Base-by-base conservation (phyloP, 371 early-diverging fungal species). In the Dinochytrium kinnereticum region DNA sequence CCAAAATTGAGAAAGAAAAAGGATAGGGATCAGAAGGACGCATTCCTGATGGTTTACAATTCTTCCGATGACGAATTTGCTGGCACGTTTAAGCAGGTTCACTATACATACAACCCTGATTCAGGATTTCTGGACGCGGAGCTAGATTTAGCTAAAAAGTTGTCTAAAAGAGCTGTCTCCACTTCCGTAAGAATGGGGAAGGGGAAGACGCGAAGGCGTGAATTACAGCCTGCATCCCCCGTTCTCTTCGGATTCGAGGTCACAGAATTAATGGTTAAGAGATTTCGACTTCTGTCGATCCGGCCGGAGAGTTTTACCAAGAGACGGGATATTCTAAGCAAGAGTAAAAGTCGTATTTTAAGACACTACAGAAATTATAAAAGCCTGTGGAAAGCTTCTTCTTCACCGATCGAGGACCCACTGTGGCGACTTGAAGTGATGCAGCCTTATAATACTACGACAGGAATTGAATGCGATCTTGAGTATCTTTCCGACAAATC, bases 381-480 rank as follows among this genome's bases (percentile, higher is more conserved):
- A n/a, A n/a, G n/a, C n/a, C 26, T 53, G 26, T 53, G 55, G 55
- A 53, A 53, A 26, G 55, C 55, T 21, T 53, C 55, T 5, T 53
- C 55, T n/a, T n/a, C n/a, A n/a, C n/a, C 13, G 49, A 44, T 44
- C 13, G 49, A 44, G 10, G 49, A 44, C 10, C 10, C 26, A 5
- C 24, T 53, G 10, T 53, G 55, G 55, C 10, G 24, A 53, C 5
- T 53, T 24, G 5, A 5, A 10, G 49, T 44, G 49, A n/a, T n/a
- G n/a, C n/a, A n/a, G n/a, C n/a, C n/a, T n/a, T n/a, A n/a, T n/a
- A n/a, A n/a, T n/a, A n/a, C n/a, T n/a, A n/a, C n/a, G n/a, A n/a
- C n/a, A n/a, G n/a, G n/a, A n/a, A n/a, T n/a, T n/a, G n/a, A n/a
- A n/a, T n/a, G n/a, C n/a, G n/a, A n/a, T n/a, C n/a, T n/a, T n/a